Conservation (phyloP, 108 stramenopile genomes). For the Cyclotella atomus region DNA sequence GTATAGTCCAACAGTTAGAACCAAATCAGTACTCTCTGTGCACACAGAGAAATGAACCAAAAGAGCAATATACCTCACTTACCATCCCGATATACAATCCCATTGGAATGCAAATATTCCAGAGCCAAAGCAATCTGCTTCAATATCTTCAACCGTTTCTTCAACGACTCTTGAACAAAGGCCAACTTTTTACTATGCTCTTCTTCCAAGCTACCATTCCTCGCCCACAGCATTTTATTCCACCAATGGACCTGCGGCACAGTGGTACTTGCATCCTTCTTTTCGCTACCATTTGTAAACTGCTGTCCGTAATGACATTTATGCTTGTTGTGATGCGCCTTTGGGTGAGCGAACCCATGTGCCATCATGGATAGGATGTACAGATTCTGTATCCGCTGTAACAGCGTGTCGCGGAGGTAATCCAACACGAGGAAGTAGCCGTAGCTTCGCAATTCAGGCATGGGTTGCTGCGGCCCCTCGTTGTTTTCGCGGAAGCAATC, state of each 20-base stretch:
- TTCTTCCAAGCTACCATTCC: not conserved
- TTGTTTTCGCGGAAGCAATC: no score
- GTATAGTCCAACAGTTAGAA: no score
- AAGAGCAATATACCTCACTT: constrained; percentile 30
- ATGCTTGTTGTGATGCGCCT: constrained; percentile 34
- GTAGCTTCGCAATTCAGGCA: constrained; percentile 34
- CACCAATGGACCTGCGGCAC: constrained; percentile 10
- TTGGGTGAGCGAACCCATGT: constrained; percentile 26
- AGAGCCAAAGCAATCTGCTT: constrained; percentile 66
- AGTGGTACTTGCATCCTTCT: not conserved
- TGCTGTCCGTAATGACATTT: constrained; percentile 1
- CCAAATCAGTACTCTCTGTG: no score
- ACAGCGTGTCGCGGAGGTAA: constrained; percentile 59
- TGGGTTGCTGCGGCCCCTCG: no score
- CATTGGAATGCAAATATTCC: constrained; percentile 65
- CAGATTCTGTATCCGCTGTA: constrained; percentile 43
- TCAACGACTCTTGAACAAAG: constrained; percentile 11
- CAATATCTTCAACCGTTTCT: constrained; percentile 31
- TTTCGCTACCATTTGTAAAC: not conserved
- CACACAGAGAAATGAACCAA: not conserved
- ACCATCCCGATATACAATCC: constrained; percentile 73
- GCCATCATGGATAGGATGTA: constrained; percentile 31
- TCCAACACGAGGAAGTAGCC: constrained; percentile 76
- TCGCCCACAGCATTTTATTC: not conserved
- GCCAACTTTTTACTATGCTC: not conserved